Evolutionary conservation across 2,329 filamentous ascomycete genomes (phyloP).

Genomic region (Cladobotryum mycophilum): DNA sequence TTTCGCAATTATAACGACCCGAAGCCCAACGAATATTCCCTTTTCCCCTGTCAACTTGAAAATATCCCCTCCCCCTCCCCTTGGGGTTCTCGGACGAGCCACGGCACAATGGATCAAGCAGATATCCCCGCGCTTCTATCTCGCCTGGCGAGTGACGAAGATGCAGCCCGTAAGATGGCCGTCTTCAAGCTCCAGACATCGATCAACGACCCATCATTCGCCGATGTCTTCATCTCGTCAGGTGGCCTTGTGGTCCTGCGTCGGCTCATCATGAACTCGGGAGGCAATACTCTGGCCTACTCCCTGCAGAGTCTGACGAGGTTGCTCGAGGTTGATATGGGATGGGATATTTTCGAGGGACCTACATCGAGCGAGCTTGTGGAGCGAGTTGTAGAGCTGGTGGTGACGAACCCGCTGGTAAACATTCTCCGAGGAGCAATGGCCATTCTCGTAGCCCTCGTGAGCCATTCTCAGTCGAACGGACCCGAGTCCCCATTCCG

Average conservation of each 20-base stretch:
- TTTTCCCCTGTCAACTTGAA: neutral
- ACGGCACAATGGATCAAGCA: constrained; percentile 53
- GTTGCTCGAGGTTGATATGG: constrained; percentile 92
- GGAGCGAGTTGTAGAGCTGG: constrained; percentile 77
- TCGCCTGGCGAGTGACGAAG: constrained; percentile 64
- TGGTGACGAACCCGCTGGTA: constrained; percentile 91
- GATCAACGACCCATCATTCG: constrained; percentile 93
- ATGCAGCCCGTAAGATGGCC: constrained; percentile 95
- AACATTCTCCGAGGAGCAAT: constrained; percentile 96
- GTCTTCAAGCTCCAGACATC: constrained; percentile 95
- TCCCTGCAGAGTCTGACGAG: constrained; percentile 82
- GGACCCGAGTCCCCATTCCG: constrained; percentile 28
- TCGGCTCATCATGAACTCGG: constrained; percentile 74
- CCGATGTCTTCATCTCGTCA: constrained; percentile 89
- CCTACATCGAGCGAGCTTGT: constrained; percentile 59
- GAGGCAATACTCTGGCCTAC: constrained; percentile 93
- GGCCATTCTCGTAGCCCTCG: constrained; percentile 90
- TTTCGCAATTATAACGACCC: neutral
- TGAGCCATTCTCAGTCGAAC: constrained; percentile 70
- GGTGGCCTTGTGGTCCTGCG: constrained; percentile 78
- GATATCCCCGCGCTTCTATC: constrained; percentile 60
- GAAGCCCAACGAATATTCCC: neutral
- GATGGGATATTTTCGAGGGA: constrained; percentile 81
- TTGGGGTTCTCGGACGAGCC: constrained; percentile 2
- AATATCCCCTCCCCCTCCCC: constrained; percentile 2